Percentiles rank a stretch among this genome's conserved stretches.
Conservation (phyloP, 2,329 filamentous ascomycete genomes). For the Diaporthe capsici region DNA sequence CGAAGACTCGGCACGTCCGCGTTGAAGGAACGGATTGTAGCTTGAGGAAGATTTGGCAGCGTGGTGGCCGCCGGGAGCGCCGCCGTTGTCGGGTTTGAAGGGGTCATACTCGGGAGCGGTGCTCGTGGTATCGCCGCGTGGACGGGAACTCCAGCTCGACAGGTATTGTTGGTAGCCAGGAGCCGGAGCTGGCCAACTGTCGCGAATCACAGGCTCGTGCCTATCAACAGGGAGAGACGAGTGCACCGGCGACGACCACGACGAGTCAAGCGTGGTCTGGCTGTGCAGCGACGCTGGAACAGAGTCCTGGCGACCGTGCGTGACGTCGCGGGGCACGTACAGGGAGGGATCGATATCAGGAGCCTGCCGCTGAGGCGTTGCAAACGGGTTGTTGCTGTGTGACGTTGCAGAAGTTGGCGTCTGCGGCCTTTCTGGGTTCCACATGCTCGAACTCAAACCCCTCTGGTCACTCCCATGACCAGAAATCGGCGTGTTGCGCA, state of each 20-base stretch:
- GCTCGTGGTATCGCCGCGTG: constrained; percentile 45
- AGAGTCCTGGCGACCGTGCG: constrained; percentile 49
- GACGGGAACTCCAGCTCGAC: constrained; percentile 37
- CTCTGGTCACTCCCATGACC: constrained; percentile 28
- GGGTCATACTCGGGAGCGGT: constrained; percentile 47
- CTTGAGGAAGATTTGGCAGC: constrained; percentile 10
- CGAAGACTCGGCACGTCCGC: constrained; percentile 36
- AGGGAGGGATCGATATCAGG: constrained; percentile 42
- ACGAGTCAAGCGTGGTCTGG: constrained; percentile 53
- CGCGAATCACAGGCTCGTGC: constrained; percentile 52
- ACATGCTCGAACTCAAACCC: constrained; percentile 49
- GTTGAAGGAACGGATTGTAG: constrained; percentile 38
- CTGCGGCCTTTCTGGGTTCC: constrained; percentile 45
- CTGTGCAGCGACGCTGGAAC: constrained; percentile 53
- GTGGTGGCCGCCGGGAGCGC: constrained; percentile 24
- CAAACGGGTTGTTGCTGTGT: constrained; percentile 18
- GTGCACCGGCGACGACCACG: constrained; percentile 50
- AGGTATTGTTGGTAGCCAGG: constrained; percentile 37
- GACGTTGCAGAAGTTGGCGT: constrained; percentile 41
- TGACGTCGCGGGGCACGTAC: constrained; percentile 50
- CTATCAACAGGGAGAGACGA: constrained; percentile 46
- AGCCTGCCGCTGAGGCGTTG: constrained; percentile 43
- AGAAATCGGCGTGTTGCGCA: constrained; percentile 37
- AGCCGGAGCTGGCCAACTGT: constrained; percentile 49
- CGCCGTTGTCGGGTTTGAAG: constrained; percentile 43